phyloP scores from a whole-genome alignment of 164 flowering plant genomes.

The Buxus sempervirens region DNA sequence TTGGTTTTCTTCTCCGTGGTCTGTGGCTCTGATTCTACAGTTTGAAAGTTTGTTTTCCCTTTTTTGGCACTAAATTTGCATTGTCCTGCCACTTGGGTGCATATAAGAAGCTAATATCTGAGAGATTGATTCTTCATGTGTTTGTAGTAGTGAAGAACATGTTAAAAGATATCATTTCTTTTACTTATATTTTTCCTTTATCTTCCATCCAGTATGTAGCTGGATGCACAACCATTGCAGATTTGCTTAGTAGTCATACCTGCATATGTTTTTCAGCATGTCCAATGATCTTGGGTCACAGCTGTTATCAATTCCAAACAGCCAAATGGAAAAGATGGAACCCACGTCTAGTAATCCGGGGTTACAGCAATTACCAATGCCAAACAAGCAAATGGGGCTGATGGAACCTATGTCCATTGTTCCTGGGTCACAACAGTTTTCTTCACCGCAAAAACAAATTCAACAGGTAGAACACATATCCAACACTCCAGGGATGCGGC shows the following conservation, averaged over 20 bases:
- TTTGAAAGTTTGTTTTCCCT: neutral
- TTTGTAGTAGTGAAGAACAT: too few species aligned
- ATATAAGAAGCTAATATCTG: neutral
- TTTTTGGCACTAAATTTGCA: neutral
- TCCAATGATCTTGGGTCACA: conserved; percentile 17
- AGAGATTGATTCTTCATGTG: neutral
- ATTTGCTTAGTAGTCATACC: neutral
- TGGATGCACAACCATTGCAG: neutral
- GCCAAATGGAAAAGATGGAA: conserved; percentile 24
- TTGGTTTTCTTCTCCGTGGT: neutral
- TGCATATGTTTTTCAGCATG: neutral
- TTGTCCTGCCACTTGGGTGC: neutral
- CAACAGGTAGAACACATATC: conserved; percentile 23
- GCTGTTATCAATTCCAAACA: conserved; percentile 30
- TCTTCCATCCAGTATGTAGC: neutral
- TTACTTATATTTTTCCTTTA: neutral
- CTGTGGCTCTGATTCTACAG: neutral
- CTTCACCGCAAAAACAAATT: conserved; percentile 4
- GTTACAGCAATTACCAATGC: conserved; percentile 13
- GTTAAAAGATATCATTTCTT: too few species aligned
- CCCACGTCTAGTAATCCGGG: conserved; percentile 16
- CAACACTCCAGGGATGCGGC: neutral
- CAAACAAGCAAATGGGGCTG: conserved; percentile 28
- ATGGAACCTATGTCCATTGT: conserved; percentile 20
- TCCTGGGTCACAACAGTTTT: conserved; percentile 16